Evolutionary conservation across 2,329 filamentous ascomycete genomes (phyloP), one percentile per base, ranked within the genome.

Genomic region (Pyrenochaeta sp.): DNA sequence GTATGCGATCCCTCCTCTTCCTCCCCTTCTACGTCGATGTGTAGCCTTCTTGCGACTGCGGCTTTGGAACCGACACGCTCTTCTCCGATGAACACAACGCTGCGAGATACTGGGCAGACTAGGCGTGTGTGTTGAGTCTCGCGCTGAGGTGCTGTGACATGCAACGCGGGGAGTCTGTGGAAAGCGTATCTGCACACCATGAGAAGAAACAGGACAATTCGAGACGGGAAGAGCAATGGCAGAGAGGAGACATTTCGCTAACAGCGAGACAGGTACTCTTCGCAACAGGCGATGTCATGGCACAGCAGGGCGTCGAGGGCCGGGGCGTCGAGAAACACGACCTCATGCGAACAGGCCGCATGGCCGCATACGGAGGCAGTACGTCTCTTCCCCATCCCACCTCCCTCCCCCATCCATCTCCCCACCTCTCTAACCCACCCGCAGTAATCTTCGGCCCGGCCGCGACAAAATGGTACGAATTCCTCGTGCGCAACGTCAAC

Each of bases 241-340:
- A 27, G 7, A 3, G 18, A 24, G 18, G 6, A 20, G 14, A 27
- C 10, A 4, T 7, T 15, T n/a, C 34, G 20, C 41, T 53, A 41
- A 44, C 39, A 26, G 6, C 9, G 10, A 18, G 2, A 17, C 53
- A 85, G 82, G 71, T 97, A 47, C 86, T 99, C 53, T 99, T 97
- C 71, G 92, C 88, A 45, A 89, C 91, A 10, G 94, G 94, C 63
- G 94, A 99, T 75, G 80, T 88, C 48, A 86, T 95, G 57, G 90
- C 94, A 24, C 94, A 99, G 74, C 93, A 97, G 75, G 79, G 84
- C 23, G 89, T 99, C 47, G 93, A 97, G 75, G 86, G 85, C 71
- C 86, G 81, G 63, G 92, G 91, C 13, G 57, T 88, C 18, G 75
- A 86, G 58, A 87, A 88, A 55, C 93, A 99, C 71, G 74, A 89